These are phyloP conservation scores for Picea mariana DNA, from an alignment of 83 land plant species.

Conservation along the genomic window DNA sequence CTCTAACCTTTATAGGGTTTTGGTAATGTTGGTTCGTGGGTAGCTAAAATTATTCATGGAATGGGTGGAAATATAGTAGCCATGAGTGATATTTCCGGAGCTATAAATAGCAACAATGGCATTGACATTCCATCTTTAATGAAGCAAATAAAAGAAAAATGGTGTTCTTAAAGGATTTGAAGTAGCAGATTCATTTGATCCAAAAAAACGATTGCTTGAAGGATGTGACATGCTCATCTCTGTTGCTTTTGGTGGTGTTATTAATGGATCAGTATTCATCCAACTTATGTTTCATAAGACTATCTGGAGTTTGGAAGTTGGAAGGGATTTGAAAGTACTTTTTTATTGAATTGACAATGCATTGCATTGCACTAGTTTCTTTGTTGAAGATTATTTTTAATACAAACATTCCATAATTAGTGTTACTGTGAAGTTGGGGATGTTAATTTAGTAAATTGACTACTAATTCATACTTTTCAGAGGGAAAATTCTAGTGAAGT, in stretches of 20 bases:
- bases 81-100: conserved; percentile 86
- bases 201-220: conserved; percentile 60
- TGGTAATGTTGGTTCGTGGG: conserved; percentile 95
- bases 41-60: conserved; percentile 68
- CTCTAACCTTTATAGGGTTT: conserved; percentile 54
- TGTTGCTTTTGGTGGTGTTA: conserved; percentile 87
- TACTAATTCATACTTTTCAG: neutral
- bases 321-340: neutral
- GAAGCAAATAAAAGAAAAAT: conserved; percentile 41
- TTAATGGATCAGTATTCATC: conserved; percentile 47
- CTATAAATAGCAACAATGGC: conserved; percentile 74
- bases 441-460: neutral
- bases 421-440: neutral
- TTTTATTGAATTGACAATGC: neutral
- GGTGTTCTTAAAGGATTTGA: conserved; percentile 64
- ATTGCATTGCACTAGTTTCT: neutral
- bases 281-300: neutral
- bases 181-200: conserved; percentile 69
- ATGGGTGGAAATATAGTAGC: conserved; percentile 81
- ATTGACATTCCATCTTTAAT: conserved; percentile 61
- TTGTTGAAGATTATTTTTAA: neutral
- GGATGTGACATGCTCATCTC: conserved; percentile 95
- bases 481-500: conserved; percentile 90
- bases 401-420: too few species aligned
- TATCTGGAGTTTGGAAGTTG: neutral